Percentiles rank a stretch among this genome's conserved stretches.
phyloP scores from a whole-genome alignment of 176 grass and related monocot species.

The Oryza punctata region DNA sequence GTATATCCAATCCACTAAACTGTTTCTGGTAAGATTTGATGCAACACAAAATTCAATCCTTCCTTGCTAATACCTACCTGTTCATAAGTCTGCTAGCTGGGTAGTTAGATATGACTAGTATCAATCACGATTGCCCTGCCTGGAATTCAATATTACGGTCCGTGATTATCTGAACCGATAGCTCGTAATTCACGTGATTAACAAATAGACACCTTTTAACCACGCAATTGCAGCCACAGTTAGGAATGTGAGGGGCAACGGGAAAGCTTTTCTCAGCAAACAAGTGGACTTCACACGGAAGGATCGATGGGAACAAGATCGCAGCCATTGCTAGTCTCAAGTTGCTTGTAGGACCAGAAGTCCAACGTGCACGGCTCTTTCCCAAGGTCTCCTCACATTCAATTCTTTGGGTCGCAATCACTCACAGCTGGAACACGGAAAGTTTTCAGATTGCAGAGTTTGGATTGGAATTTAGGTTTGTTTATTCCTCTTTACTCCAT shows the following conservation, averaged over 20 bases:
- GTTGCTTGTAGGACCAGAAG: slow-evolving; percentile 35
- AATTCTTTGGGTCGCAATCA: slow-evolving; percentile 50
- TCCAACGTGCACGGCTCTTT: slow-evolving; percentile 4
- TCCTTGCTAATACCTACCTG: neutral
- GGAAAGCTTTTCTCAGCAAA: neutral
- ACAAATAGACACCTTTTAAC: neutral
- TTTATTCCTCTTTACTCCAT: neutral
- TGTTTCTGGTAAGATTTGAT: slow-evolving; percentile 4
- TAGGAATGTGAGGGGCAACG: neutral
- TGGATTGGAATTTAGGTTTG: slow-evolving; percentile 11
- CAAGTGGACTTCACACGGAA: neutral
- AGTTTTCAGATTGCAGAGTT: slow-evolving; percentile 18
- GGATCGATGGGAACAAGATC: neutral
- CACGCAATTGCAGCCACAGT: neutral
- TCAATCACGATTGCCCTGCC: neutral
- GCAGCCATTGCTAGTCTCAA: neutral
- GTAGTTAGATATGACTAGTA: neutral
- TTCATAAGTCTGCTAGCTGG: neutral
- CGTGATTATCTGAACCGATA: neutral
- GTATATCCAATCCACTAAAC: neutral
- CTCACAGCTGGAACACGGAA: slow-evolving; percentile 43
- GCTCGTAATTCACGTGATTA: neutral
- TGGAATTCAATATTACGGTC: neutral
- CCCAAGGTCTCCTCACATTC: slow-evolving; percentile 26
- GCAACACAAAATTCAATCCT: neutral